A percentile compares a stretch with the other conserved stretches of the same genome.
Evolutionary conservation across 2,329 filamentous ascomycete species (phyloP).

Genomic region (Calonectria naviculata): DNA sequence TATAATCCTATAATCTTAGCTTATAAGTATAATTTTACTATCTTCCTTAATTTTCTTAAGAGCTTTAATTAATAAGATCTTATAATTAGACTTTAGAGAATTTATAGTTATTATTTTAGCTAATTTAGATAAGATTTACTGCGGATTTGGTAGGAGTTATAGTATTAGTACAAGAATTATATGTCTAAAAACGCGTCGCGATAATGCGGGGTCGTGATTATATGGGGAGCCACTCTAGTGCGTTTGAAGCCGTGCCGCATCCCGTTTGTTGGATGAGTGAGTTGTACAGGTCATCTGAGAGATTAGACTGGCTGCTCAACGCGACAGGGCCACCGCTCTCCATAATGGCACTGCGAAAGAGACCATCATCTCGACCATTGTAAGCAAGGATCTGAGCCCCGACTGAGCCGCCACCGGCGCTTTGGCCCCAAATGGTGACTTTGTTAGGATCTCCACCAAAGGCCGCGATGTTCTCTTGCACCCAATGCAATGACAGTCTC

Average conservation of each 20-base stretch:
- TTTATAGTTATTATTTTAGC: too few species aligned
- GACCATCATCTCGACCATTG: slow-evolving; percentile 20
- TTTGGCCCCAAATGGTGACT: slow-evolving; percentile 55
- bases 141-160: too few species aligned
- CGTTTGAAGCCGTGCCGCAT: slow-evolving; percentile 1
- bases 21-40: too few species aligned
- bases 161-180: too few species aligned
- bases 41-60: too few species aligned
- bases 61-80: too few species aligned
- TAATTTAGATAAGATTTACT: too few species aligned
- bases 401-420: slow-evolving; percentile 23
- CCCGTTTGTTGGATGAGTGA: slow-evolving; percentile 7
- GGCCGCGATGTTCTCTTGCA: slow-evolving; percentile 57
- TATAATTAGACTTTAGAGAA: too few species aligned
- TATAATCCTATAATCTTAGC: too few species aligned
- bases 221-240: too few species aligned
- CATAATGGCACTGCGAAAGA: slow-evolving; percentile 24
- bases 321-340: slow-evolving; percentile 20
- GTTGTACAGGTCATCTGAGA: slow-evolving; percentile 10
- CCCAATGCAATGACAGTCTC: slow-evolving; percentile 58
- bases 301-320: slow-evolving; percentile 4
- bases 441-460: slow-evolving; percentile 58
- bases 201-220: too few species aligned
- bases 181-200: too few species aligned
- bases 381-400: slow-evolving; percentile 27